Evolutionary conservation across 2,329 filamentous ascomycete species (phyloP).

Genomic region (Penicillium digitatum): DNA sequence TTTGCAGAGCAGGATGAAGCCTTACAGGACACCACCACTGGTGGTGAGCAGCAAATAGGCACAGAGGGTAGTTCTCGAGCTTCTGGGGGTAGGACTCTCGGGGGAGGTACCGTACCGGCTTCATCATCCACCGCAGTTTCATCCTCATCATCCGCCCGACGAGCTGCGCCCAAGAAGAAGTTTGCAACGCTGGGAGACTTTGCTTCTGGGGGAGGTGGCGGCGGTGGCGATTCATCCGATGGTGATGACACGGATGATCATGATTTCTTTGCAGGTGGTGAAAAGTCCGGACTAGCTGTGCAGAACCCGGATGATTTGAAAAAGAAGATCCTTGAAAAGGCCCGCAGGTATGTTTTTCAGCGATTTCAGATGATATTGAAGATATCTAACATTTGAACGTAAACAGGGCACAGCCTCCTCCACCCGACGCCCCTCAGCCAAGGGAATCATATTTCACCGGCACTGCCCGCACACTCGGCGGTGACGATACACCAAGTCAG

Average conservation of each 20-base stretch:
- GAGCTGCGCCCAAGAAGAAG: constrained; percentile 39
- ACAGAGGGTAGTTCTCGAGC: constrained; percentile 20
- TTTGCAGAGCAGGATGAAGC: constrained; percentile 50
- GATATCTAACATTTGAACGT: not conserved
- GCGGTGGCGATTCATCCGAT: constrained; percentile 43
- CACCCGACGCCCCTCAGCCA: constrained; percentile 44
- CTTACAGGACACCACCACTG: constrained; percentile 31
- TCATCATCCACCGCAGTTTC: constrained; percentile 31
- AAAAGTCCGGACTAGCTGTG: constrained; percentile 65
- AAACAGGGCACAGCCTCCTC: constrained; percentile 29
- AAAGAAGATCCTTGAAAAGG: constrained; percentile 50
- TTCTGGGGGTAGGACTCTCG: constrained; percentile 33
- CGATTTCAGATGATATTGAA: not conserved
- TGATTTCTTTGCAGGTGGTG: constrained; percentile 62
- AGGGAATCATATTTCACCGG: constrained; percentile 53
- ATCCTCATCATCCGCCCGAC: constrained; percentile 28
- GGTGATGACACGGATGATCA: constrained; percentile 52
- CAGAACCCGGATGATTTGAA: constrained; percentile 59
- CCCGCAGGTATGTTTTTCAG: constrained; percentile 30
- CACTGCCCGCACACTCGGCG: constrained; percentile 61
- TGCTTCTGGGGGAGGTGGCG: constrained; percentile 34
- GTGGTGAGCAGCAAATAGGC: constrained; percentile 24
- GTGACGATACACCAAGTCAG: constrained; percentile 59
- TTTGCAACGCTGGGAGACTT: constrained; percentile 49
- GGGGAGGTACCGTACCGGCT: constrained; percentile 29